A percentile compares a stretch with the other conserved stretches of the same genome.
Conservation (phyloP, 2,329 filamentous ascomycete genomes). For the Trichoderma brevicompactum region DNA sequence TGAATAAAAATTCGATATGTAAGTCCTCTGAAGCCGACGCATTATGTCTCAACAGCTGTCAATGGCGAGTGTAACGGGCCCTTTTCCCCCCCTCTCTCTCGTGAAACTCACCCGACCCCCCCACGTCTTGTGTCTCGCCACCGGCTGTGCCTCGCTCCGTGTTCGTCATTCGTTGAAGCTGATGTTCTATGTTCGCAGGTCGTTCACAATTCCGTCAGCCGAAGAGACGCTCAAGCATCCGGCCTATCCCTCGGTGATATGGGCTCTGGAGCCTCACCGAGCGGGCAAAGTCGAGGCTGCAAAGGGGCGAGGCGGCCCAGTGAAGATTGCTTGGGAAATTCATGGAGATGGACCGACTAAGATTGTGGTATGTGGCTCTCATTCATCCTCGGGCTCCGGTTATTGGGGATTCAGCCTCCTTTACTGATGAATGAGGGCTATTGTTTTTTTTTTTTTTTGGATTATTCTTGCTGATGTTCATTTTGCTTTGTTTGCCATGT, state of each 20-base stretch:
- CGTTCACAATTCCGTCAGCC: slow-evolving; percentile 47
- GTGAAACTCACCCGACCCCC: background rate
- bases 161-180: background rate
- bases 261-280: slow-evolving; percentile 68
- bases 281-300: slow-evolving; percentile 68
- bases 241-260: slow-evolving; percentile 68
- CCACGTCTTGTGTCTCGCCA: slow-evolving; percentile 5
- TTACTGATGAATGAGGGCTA: background rate
- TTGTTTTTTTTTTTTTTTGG: background rate
- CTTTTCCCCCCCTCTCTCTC: too few relatives aligned
- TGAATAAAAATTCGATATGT: background rate
- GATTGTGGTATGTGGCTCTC: slow-evolving; percentile 63
- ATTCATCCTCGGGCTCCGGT: too few relatives aligned
- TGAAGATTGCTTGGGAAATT: slow-evolving; percentile 78
- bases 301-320: slow-evolving; percentile 71
- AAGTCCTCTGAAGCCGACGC: background rate
- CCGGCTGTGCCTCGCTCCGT: background rate
- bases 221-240: slow-evolving; percentile 67
- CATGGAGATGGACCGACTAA: slow-evolving; percentile 75
- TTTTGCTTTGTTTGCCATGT: background rate
- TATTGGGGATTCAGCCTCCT: background rate
- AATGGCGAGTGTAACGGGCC: slow-evolving; percentile 7
- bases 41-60: background rate
- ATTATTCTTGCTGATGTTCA: background rate
- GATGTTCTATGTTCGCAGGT: slow-evolving; percentile 22